These are phyloP conservation scores for Zygotorulaspora danielsina DNA, from an alignment of 805 yeast species.

Conservation along the genomic window DNA sequence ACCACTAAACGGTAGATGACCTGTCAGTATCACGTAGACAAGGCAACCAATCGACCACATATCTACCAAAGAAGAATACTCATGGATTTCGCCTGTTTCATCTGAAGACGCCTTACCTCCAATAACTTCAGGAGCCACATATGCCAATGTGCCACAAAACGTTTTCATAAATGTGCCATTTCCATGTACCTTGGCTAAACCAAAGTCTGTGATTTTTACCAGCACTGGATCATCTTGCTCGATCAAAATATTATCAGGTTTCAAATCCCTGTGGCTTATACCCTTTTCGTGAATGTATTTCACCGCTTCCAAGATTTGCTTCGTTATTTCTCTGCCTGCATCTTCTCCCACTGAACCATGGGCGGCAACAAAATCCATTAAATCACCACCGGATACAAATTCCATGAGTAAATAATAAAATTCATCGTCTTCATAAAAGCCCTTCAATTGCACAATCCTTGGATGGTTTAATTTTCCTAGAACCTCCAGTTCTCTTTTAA, in stretches of 20 bases:
- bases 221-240: slow-evolving; percentile 86
- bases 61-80: slow-evolving; percentile 84
- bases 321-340: slow-evolving; percentile 79
- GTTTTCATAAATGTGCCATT: slow-evolving; percentile 86
- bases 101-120: slow-evolving; percentile 36
- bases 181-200: slow-evolving; percentile 86
- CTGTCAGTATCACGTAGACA: slow-evolving; percentile 85
- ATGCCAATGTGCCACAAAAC: slow-evolving; percentile 95
- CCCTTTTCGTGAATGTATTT: slow-evolving; percentile 84
- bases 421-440: slow-evolving; percentile 78
- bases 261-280: slow-evolving; percentile 92
- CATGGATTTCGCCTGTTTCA: slow-evolving; percentile 28
- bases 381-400: slow-evolving; percentile 91
- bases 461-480: slow-evolving; percentile 76
- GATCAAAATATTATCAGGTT: slow-evolving; percentile 92
- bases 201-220: slow-evolving; percentile 95
- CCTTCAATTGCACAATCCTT: slow-evolving; percentile 75
- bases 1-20: slow-evolving; percentile 93
- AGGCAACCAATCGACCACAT: slow-evolving; percentile 98
- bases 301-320: slow-evolving; percentile 79
- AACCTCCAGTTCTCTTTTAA: slow-evolving; percentile 79
- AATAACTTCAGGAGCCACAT: slow-evolving; percentile 92
- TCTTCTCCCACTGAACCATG: slow-evolving; percentile 90
- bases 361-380: slow-evolving; percentile 94
- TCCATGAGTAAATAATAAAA: slow-evolving; percentile 91